phyloP scores from a whole-genome alignment of 2,329 filamentous ascomycete genomes.

The Apiospora kogelbergensis region DNA sequence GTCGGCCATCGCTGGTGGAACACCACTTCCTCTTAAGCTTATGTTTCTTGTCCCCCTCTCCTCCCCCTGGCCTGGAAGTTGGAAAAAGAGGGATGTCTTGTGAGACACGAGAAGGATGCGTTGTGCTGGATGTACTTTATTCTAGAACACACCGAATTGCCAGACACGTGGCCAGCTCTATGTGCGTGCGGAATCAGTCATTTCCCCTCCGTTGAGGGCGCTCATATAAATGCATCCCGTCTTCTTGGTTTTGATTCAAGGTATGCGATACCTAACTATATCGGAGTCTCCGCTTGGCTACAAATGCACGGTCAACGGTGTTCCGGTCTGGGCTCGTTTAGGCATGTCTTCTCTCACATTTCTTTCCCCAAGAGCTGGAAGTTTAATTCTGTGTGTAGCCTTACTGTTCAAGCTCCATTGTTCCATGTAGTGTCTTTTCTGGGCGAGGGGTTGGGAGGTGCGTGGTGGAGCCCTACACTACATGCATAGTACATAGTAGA shows the following conservation, averaged over 20 bases:
- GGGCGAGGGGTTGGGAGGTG: background rate
- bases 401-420: background rate
- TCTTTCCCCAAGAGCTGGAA: background rate
- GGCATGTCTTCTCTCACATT: background rate
- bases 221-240: background rate
- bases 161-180: constrained; percentile 5
- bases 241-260: background rate
- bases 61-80: background rate
- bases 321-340: background rate
- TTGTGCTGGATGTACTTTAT: constrained; percentile 1
- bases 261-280: background rate
- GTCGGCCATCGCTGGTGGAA: background rate
- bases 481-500: too few species aligned
- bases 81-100: constrained; percentile 2
- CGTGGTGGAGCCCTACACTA: background rate
- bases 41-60: background rate
- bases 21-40: constrained; percentile 8
- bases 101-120: background rate
- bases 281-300: background rate
- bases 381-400: background rate
- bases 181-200: background rate
- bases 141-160: constrained; percentile 3
- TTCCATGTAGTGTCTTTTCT: background rate
- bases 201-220: background rate
- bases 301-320: background rate